Evolutionary conservation across 2,329 filamentous ascomycete species (phyloP), one percentile per base, ranked within the genome.

Genomic region (Cladosporium oxysporum): DNA sequence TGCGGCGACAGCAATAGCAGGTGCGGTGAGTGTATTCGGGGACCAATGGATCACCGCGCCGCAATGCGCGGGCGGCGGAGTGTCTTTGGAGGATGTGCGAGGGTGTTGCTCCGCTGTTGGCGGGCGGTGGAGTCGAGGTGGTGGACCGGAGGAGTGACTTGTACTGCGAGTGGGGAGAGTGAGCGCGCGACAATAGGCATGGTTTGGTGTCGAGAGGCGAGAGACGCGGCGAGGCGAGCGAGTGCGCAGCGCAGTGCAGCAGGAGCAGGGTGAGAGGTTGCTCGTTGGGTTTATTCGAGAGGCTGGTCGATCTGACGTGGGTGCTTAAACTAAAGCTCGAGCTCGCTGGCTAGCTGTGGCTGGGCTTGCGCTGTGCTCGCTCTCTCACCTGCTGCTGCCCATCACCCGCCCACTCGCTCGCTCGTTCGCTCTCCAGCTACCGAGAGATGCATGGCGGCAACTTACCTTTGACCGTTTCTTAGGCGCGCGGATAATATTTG

Each of bases 41-140:
- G 28, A 23, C 55, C 62, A 65, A 65, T 65, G 62, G 62, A 55
- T 65, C 37, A 65, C 62, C 55, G 62, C 62, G 62, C 53, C 62
- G 62, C 62, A 58, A 59, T 59, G 57, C 62, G 62, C 62, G 53
- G 53, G 57, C 53, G 62, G 62, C 55, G 55, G 62, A 65, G 37
- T 6, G 55, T 23, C 2, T 26, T n/a, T 33, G 12, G 28, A 35
- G 52, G 52, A 23, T 29, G 62, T 37, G 52, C 62, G 62, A 29
- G 62, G 18, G 41, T 33, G 37, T 35, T 28, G 37, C 35, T 37
- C 16, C 52, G 62, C 21, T 49, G 41, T 31, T 29, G 28, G 59
- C 26, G 59, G 41, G 29, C 44, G 41, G 37, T 23, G 58, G 28
- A 28, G 49, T 21, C 10, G 60, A 6, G 26, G 49, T 44, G 23